Conservation (phyloP, 2,329 filamentous ascomycete species). For the Anthostomella pinea region DNA sequence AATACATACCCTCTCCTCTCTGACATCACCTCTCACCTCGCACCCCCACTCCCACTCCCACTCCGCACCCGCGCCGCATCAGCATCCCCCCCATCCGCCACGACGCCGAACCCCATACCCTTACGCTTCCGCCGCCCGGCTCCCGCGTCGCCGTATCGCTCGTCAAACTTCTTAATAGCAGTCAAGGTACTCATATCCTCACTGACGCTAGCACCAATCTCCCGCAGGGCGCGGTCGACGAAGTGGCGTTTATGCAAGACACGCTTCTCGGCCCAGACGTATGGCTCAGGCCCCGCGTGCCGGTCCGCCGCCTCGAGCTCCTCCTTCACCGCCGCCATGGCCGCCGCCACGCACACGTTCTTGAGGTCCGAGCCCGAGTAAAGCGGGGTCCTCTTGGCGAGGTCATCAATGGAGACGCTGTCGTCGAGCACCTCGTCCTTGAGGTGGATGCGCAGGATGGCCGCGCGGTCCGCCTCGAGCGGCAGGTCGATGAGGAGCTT, state of each 20-base stretch:
- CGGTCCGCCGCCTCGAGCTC: slow-evolving; percentile 49
- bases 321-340: slow-evolving; percentile 75
- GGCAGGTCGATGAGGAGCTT: slow-evolving; percentile 73
- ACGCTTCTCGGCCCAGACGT: slow-evolving; percentile 67
- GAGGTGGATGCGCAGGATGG: slow-evolving; percentile 70
- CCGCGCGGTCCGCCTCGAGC: slow-evolving; percentile 60
- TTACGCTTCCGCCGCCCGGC: slow-evolving; percentile 57
- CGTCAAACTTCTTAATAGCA: slow-evolving; percentile 91
- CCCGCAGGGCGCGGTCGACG: slow-evolving; percentile 75
- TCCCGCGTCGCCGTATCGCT: slow-evolving; percentile 84
- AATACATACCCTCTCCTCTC: slow-evolving; percentile 4
- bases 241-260: slow-evolving; percentile 71
- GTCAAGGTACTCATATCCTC: slow-evolving; percentile 88
- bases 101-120: slow-evolving; percentile 58
- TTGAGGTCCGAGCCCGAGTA: slow-evolving; percentile 85
- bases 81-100: slow-evolving; percentile 36
- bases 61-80: slow-evolving; percentile 43
- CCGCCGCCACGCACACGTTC: slow-evolving; percentile 76
- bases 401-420: slow-evolving; percentile 55
- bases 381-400: slow-evolving; percentile 67
- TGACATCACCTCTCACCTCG: slow-evolving; percentile 1
- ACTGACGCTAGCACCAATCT: slow-evolving; percentile 88
- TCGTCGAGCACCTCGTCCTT: slow-evolving; percentile 62
- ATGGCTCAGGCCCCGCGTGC: slow-evolving; percentile 29
- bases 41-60: slow-evolving; percentile 7